Conservation (phyloP, 1,139 yeast genomes). For the Taphrina pruni region DNA sequence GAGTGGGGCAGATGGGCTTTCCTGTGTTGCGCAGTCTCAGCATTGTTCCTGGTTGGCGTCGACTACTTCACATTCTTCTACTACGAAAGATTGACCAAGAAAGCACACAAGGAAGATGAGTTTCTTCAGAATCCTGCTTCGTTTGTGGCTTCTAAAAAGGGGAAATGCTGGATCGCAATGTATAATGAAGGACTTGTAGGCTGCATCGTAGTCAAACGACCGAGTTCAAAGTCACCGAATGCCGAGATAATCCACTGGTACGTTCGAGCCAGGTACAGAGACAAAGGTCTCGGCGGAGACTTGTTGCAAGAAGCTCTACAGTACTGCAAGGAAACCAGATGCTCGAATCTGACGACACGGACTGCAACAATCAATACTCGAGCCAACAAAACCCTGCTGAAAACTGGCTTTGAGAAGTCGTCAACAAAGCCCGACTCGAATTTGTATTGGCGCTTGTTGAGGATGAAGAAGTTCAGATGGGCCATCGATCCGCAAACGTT, state of each 20-base stretch:
- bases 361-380: conserved; percentile 19
- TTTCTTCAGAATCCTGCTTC: conserved; percentile 19
- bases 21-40: conserved; percentile 32
- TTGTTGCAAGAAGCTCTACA: conserved; percentile 16
- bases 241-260: conserved; percentile 29
- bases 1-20: conserved; percentile 38
- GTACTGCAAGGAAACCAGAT: neutral
- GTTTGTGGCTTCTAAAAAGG: neutral
- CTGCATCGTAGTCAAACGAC: conserved; percentile 6
- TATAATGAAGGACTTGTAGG: conserved; percentile 24
- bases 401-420: conserved; percentile 10
- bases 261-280: conserved; percentile 24
- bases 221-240: neutral
- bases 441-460: conserved; percentile 11
- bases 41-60: conserved; percentile 30
- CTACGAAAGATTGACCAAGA: conserved; percentile 23
- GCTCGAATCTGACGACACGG: neutral
- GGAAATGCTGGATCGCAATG: conserved; percentile 30
- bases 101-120: neutral
- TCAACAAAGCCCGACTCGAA: conserved; percentile 5
- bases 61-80: conserved; percentile 26
- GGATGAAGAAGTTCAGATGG: conserved; percentile 20
- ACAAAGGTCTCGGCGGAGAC: conserved; percentile 38
- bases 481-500: conserved; percentile 12
- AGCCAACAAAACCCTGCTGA: conserved; percentile 24